phyloP scores from a whole-genome alignment of 1,284 basidiomycete genomes.

The Rhodotorula glutinis region DNA sequence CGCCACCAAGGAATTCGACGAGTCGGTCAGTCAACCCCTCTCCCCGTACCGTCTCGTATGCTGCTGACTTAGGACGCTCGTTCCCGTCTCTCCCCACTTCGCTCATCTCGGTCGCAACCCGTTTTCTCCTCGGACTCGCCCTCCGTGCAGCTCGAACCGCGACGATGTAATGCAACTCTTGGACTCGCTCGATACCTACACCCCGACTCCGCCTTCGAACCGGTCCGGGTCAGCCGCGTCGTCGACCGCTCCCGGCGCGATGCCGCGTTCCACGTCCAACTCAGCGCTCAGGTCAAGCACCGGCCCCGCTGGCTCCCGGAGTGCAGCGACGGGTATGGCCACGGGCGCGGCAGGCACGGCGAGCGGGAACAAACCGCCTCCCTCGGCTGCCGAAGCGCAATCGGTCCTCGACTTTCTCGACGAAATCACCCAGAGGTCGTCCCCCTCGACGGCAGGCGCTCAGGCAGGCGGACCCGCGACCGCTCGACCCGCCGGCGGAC shows the following conservation, averaged over 20 bases:
- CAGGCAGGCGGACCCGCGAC: conserved; percentile 1
- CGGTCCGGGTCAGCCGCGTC: not conserved
- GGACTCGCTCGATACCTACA: conserved; percentile 79
- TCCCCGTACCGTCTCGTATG: not conserved
- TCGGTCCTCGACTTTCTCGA: conserved; percentile 83
- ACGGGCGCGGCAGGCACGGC: conserved; percentile 4
- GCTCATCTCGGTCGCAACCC: not conserved
- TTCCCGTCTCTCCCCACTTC: not conserved
- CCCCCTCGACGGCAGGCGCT: conserved; percentile 36
- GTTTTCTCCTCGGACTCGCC: not conserved
- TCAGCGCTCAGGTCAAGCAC: not conserved
- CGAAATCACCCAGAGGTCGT: conserved; percentile 78
- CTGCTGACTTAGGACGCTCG: not conserved
- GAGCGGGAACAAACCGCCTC: conserved; percentile 12
- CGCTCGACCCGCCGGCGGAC: not conserved
- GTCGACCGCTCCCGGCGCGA: not conserved
- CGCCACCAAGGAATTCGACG: conserved; percentile 6
- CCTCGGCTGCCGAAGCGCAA: conserved; percentile 55
- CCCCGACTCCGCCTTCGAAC: conserved; percentile 41
- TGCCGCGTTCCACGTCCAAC: conserved; percentile 21
- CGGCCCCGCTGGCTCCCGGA: not conserved
- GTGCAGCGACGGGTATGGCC: not conserved
- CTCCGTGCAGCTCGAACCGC: conserved; percentile 13
- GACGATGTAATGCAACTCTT: conserved; percentile 79
- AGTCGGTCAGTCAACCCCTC: conserved; percentile 6